Evolutionary conservation across 1,284 basidiomycete genomes (phyloP).

Genomic region (Somion occarium): DNA sequence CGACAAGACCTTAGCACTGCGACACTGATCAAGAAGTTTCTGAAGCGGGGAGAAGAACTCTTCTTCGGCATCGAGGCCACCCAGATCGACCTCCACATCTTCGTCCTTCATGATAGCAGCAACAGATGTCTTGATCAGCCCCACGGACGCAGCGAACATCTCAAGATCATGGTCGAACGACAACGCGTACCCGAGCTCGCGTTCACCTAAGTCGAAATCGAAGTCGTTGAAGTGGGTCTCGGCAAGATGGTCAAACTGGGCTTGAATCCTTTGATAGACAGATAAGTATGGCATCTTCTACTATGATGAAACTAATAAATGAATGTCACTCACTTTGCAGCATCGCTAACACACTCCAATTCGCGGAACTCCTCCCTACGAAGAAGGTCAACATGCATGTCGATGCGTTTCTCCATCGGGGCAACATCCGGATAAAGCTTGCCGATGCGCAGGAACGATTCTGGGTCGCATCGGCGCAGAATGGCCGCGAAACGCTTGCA

Average conservation of each 20-base stretch:
- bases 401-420: slow-evolving; percentile 86
- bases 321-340: slow-evolving; percentile 62
- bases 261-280: slow-evolving; percentile 62
- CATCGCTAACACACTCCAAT: slow-evolving; percentile 86
- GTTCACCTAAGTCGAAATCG: slow-evolving; percentile 83
- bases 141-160: slow-evolving; percentile 86
- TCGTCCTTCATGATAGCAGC: slow-evolving; percentile 68
- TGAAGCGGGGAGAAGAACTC: slow-evolving; percentile 81
- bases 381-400: slow-evolving; percentile 84
- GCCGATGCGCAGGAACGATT: slow-evolving; percentile 82
- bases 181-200: slow-evolving; percentile 78
- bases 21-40: slow-evolving; percentile 75
- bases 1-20: slow-evolving; percentile 75
- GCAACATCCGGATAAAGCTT: slow-evolving; percentile 81
- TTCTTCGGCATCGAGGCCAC: slow-evolving; percentile 65
- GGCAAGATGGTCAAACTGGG: slow-evolving; percentile 87
- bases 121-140: slow-evolving; percentile 84
- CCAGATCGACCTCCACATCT: slow-evolving; percentile 70
- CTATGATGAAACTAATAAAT: background rate
- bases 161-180: slow-evolving; percentile 88
- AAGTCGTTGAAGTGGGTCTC: slow-evolving; percentile 81
- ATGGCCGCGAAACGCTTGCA: slow-evolving; percentile 87
- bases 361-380: slow-evolving; percentile 89
- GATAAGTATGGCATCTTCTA: no score
- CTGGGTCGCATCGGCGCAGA: slow-evolving; percentile 72